Base-by-base conservation (phyloP, 257 asterid species). In the Cynanchum wilfordii region DNA sequence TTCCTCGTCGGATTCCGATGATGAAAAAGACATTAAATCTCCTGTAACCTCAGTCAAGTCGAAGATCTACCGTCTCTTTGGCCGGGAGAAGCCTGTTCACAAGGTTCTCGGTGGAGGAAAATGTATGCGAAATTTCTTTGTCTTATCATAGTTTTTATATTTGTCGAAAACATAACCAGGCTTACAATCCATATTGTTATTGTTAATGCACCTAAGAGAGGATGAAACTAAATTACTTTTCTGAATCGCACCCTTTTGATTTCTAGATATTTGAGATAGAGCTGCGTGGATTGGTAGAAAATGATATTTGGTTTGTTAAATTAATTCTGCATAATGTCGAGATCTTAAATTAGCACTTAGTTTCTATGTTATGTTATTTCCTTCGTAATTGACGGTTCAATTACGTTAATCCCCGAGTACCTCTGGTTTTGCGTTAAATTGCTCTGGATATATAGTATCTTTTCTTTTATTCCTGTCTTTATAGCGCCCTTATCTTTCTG, bases 71-170 rank as follows among this genome's bases (percentile, higher is more conserved):
- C 97, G 98, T 51, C 78, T 90, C n/a, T 93, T 90, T 58, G 98
- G 97, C 76, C 87, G 97, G 5, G 96, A 90, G 73, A 86, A 68
- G 86, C 97, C 98, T 8, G 85, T 93, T 38, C 96, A 90, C 83
- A 83, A 82, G 85, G 89, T 89, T 75, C 82, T 93, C 10, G 97
- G 98, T 76, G 96, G 97, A 49, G 98, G 98, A 82, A 93, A 93
- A 78, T 88, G 98, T 93, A 90, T 69, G 86, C 49, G 38, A 56
- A 63, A 33, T 50, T 29, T 38, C 10, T 71, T 9, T 16, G 62
- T 71, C 54, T 57, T 12, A 10, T 51, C 3, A 6, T 38, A 6
- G 44, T 4, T 5, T 42, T 42, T 42, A 42, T 42, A 42, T 42
- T 38, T 42, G 47, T 42, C 47, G 11, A 42, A 42, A 42, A 42